Base-by-base conservation (phyloP, 1,284 basidiomycete genomes). In the Pyrrhoderma lamaoense region DNA sequence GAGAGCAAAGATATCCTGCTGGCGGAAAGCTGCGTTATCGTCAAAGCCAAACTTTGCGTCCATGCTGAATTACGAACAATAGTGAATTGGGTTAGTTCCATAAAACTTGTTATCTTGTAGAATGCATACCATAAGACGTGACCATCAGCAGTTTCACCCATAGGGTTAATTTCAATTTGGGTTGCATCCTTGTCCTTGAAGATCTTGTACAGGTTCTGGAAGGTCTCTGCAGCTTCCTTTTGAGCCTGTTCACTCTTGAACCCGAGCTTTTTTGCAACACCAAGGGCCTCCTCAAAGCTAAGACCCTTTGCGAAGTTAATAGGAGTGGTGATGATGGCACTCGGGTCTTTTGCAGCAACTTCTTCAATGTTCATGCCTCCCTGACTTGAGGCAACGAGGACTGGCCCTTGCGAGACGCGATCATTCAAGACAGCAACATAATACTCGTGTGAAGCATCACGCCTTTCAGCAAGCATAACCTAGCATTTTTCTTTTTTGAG, bases 21-120 rank as follows among this genome's bases (percentile, higher is more conserved):
- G 96, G 58, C 96, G 86, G 82, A 99, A 99, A 64, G 94, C 93
- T 45, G 96, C 96, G 65, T 99, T 99, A 68, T 99, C 96, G 65
- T 99, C 96, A 63, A 99, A 99, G 38, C 94, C 93, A 59, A 99
- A 92, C 72, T 99, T 99, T 66, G 96, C 96, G 68, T 99, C 96
- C 96, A 99, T 99, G 76, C 93, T 93, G 56, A 4, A 3, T 11
- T 0, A 38, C 52, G 21, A 49, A 53, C 8, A n/a, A 52, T 39
- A 38, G 18, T 14, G 7, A 34, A 27, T 47, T 37, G 42, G 45
- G 40, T 35, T 49, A 37, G 43, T 2, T 14, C n/a, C 19, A 7
- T 8, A 27, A 31, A 22, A 40, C n/a, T 14, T 16, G 53, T 40
- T 23, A 18, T 8, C 36, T 16, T n/a, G 3, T n/a, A 48, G 18